Evolutionary conservation across 306 rosid genomes (phyloP).

Genomic region (Lagenaria siceraria): DNA sequence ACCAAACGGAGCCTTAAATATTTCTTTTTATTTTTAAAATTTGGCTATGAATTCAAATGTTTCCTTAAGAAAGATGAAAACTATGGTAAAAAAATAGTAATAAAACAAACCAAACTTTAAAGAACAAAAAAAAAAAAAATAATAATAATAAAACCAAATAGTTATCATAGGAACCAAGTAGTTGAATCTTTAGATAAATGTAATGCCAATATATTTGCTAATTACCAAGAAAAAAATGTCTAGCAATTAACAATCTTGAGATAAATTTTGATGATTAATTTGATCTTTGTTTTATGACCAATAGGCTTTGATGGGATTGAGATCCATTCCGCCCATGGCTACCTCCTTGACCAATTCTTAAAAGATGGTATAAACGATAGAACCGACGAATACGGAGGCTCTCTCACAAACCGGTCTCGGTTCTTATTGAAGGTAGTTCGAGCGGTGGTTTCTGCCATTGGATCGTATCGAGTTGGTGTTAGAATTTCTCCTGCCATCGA

Average conservation of each 20-base stretch:
- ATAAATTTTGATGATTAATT: background rate
- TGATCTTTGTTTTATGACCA: background rate
- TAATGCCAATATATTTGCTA: too few species aligned
- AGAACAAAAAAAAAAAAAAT: too few species aligned
- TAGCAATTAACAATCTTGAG: background rate
- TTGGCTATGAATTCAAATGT: too few species aligned
- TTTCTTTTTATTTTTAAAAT: too few species aligned
- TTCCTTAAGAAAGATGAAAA: too few species aligned
- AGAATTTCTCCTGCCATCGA: constrained; percentile 88
- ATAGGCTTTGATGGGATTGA: constrained; percentile 91
- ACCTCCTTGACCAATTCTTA: constrained; percentile 42
- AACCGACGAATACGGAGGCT: constrained; percentile 59
- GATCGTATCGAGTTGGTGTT: constrained; percentile 43
- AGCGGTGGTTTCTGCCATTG: constrained; percentile 43
- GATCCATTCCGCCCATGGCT: constrained; percentile 89
- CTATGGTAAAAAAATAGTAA: too few species aligned
- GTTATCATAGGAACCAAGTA: too few species aligned
- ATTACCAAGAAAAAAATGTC: background rate
- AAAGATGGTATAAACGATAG: constrained; percentile 41
- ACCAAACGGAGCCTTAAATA: too few species aligned
- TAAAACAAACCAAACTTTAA: too few species aligned
- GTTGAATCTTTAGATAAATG: too few species aligned
- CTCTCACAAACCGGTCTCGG: constrained; percentile 49
- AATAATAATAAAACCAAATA: too few species aligned
- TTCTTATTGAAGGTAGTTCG: constrained; percentile 46